A percentile compares a stretch with the other conserved stretches of the same genome.
Evolutionary conservation across 2,329 filamentous ascomycete genomes (phyloP).

Genomic region (Immersiporthe knoxdaviesiana): DNA sequence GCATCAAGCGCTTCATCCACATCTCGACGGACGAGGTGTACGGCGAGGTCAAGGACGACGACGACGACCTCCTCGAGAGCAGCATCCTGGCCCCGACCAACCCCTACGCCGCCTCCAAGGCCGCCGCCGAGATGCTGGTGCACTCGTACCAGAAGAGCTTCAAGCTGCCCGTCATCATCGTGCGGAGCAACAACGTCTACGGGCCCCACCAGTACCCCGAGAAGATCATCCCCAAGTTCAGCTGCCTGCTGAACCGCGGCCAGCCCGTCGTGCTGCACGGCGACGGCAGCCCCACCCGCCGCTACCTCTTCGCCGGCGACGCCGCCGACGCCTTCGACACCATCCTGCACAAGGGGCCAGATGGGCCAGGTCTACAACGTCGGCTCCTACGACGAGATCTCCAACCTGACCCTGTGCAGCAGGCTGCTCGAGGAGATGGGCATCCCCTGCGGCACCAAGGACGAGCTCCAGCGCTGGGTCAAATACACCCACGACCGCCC

Average conservation of each 20-base stretch:
- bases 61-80: constrained; percentile 72
- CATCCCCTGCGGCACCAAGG: constrained; percentile 52
- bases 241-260: constrained; percentile 68
- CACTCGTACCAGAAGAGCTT: constrained; percentile 85
- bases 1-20: constrained; percentile 75
- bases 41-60: constrained; percentile 74
- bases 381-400: constrained; percentile 76
- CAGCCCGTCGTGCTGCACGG: constrained; percentile 75
- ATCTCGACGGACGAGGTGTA: constrained; percentile 87
- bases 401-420: constrained; percentile 70
- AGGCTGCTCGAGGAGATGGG: constrained; percentile 67
- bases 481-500: constrained; percentile 78
- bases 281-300: constrained; percentile 72
- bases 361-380: constrained; percentile 83
- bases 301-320: constrained; percentile 79
- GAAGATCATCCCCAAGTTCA: constrained; percentile 86
- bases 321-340: constrained; percentile 83
- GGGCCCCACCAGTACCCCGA: constrained; percentile 84
- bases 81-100: constrained; percentile 80
- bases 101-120: constrained; percentile 80
- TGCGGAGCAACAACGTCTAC: constrained; percentile 84
- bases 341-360: constrained; percentile 75
- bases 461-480: constrained; percentile 66
- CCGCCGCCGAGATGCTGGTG: constrained; percentile 83
- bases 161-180: constrained; percentile 77